Percentiles rank a stretch among this genome's conserved stretches.
These are phyloP conservation scores for Geranium rotundifolium DNA, from an alignment of 345 rosid genomes.

Conservation along the genomic window DNA sequence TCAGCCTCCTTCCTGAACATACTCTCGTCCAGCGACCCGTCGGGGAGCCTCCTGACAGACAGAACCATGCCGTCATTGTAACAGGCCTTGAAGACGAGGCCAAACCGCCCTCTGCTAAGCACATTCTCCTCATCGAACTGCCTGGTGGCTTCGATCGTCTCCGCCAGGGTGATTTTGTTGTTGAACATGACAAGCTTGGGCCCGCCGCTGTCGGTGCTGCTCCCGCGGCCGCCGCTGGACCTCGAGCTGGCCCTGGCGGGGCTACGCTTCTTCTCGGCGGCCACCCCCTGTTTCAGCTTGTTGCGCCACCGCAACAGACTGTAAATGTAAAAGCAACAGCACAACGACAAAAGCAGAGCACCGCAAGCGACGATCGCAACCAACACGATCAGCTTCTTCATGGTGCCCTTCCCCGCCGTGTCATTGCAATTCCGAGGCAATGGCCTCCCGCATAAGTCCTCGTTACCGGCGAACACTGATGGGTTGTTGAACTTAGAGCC, in stretches of 20 bases:
- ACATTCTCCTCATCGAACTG: slow-evolving; percentile 93
- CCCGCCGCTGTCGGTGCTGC: slow-evolving; percentile 69
- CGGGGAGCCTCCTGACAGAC: slow-evolving; percentile 61
- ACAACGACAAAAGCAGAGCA: slow-evolving; percentile 46
- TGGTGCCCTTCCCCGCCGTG: slow-evolving; percentile 25
- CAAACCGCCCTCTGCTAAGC: slow-evolving; percentile 61
- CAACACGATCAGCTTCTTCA: slow-evolving; percentile 49
- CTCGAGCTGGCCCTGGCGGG: slow-evolving; percentile 79
- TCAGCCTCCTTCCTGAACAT: slow-evolving; percentile 82
- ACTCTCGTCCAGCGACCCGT: slow-evolving; percentile 51
- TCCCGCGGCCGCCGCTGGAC: slow-evolving; percentile 58
- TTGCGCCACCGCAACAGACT: slow-evolving; percentile 79
- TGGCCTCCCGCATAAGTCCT: slow-evolving; percentile 66
- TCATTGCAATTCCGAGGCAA: slow-evolving; percentile 33
- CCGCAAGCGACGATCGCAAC: slow-evolving; percentile 46
- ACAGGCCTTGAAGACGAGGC: slow-evolving; percentile 77
- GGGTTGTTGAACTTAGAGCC: slow-evolving; percentile 52
- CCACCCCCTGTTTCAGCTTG: slow-evolving; percentile 49
- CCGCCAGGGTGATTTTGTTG: slow-evolving; percentile 57
- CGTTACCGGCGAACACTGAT: slow-evolving; percentile 46
- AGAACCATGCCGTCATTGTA: slow-evolving; percentile 89
- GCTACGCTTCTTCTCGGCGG: slow-evolving; percentile 79
- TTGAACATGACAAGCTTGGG: slow-evolving; percentile 93
- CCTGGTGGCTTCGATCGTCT: slow-evolving; percentile 77
- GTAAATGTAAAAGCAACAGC: slow-evolving; percentile 78